Base-by-base conservation (phyloP, 148 eudicot species). In the Spergularia marina region DNA sequence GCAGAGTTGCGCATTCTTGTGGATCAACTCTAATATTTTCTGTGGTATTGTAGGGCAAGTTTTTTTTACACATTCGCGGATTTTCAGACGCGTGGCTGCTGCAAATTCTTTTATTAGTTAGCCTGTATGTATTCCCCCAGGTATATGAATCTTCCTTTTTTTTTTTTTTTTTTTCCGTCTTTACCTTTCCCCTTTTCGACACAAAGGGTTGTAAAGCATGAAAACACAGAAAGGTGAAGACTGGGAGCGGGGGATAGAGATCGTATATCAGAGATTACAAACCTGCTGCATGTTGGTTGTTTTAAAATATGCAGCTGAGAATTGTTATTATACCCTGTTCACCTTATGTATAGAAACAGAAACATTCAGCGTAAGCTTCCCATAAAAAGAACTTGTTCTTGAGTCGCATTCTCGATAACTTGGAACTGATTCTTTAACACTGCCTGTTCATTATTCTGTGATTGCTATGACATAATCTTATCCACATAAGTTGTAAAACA, bases 201-300 rank as follows among this genome's bases (percentile, higher is more conserved):
- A 44, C 62, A 80, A 71, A 56, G 81, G 78, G 72, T 73, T 85
- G 85, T 82, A 80, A 83, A 82, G 76, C 79, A 77, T 77, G 72
- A 79, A 65, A 13, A 70, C 80, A 68, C 62, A 71, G 75, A 76
- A 74, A 39, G 66, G 74, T 56, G 70, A 83, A 60, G 61, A 47
- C 21, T 52, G 44, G 71, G 5, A 47, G 6, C 30, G 20, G 68
- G 63, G 66, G 68, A 57, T 71, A 39, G 49, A 15, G 39, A 77
- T 41, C 20, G 16, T 75, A 56, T 60, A 56, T 64, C 34, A 62
- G 18, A 52, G 39, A 65, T 65, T 62, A 59, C 79, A 75, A 60
- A 67, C 1, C 1, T 36, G 74, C 80, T 74, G 82, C 77, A 79
- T 58, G 25, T 72, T 79, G 61, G 12, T 65, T 39, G 78, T 30